Conservation (phyloP, 208 protist species). For the Wallacemonas sp. region DNA sequence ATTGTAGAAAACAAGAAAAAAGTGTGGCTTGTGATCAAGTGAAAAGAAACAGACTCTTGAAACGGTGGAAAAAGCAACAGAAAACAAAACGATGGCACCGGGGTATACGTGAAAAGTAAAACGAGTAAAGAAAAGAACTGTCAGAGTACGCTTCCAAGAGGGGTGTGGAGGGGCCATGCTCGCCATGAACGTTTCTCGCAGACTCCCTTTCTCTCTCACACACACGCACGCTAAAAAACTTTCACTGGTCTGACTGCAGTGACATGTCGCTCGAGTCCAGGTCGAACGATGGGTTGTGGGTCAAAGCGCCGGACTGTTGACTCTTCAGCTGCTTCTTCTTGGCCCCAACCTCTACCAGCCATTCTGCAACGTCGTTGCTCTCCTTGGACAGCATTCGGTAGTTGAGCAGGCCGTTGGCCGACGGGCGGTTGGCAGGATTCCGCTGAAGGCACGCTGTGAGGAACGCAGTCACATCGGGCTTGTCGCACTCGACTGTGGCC, state of each 20-base stretch:
- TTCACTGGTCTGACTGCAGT: conserved; percentile 28
- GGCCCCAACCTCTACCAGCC: conserved; percentile 40
- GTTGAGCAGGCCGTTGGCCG: conserved; percentile 47
- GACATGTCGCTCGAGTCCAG: conserved; percentile 24
- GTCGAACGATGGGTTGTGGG: conserved; percentile 25
- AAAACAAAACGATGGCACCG: too few relatives aligned
- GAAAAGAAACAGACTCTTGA: too few relatives aligned
- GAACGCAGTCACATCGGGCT: conserved; percentile 53
- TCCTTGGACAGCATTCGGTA: conserved; percentile 48
- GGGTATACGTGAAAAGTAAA: too few relatives aligned
- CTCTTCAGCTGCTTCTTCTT: conserved; percentile 26
- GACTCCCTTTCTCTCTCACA: too few relatives aligned
- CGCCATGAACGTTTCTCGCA: too few relatives aligned
- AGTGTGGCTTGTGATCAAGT: too few relatives aligned
- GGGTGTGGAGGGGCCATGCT: too few relatives aligned
- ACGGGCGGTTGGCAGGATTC: conserved; percentile 46
- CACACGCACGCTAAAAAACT: too few relatives aligned
- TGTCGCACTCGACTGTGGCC: conserved; percentile 58
- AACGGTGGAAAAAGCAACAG: too few relatives aligned
- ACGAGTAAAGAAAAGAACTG: too few relatives aligned
- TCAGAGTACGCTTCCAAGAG: too few relatives aligned
- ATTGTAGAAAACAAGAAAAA: too few relatives aligned
- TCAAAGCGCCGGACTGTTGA: conserved; percentile 14
- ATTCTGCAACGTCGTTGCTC: conserved; percentile 41
- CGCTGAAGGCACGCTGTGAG: conserved; percentile 60